Conservation (phyloP, 2,329 filamentous ascomycete genomes). For the Fusarium compactum region DNA sequence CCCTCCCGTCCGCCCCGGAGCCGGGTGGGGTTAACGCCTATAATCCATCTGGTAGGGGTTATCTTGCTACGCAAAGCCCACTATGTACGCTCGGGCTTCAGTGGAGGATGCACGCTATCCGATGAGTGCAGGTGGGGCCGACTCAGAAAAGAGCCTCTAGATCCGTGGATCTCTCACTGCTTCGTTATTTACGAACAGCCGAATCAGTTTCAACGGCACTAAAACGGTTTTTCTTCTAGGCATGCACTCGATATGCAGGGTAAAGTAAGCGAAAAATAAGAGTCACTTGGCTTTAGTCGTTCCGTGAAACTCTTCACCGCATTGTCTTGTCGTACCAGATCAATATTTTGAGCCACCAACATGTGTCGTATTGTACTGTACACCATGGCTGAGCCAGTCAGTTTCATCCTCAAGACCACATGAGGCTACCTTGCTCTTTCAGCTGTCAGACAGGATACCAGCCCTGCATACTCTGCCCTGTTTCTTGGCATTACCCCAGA, state of each 20-base stretch:
- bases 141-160: constrained; percentile 42
- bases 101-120: constrained; percentile 13
- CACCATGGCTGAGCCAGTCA: constrained; percentile 17
- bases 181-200: constrained; percentile 25
- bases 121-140: constrained; percentile 25
- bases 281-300: constrained; percentile 6
- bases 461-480: constrained; percentile 4
- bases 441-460: constrained; percentile 13
- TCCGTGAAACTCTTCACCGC: constrained; percentile 36
- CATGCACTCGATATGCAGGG: constrained; percentile 27
- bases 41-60: neutral
- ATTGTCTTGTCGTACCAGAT: constrained; percentile 34
- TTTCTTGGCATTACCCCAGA: constrained; percentile 5
- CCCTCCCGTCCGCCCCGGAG: constrained; percentile 23
- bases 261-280: constrained; percentile 29
- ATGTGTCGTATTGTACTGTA: neutral
- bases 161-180: neutral
- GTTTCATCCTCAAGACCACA: constrained; percentile 15
- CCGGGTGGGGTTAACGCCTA: constrained; percentile 7
- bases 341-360: constrained; percentile 13
- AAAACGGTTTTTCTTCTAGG: constrained; percentile 5
- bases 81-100: constrained; percentile 19
- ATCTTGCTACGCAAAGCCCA: constrained; percentile 6
- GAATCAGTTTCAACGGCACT: constrained; percentile 20
- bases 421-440: constrained; percentile 22